Conservation (phyloP, 305 asterid genomes). For the Solanum chacoense region DNA sequence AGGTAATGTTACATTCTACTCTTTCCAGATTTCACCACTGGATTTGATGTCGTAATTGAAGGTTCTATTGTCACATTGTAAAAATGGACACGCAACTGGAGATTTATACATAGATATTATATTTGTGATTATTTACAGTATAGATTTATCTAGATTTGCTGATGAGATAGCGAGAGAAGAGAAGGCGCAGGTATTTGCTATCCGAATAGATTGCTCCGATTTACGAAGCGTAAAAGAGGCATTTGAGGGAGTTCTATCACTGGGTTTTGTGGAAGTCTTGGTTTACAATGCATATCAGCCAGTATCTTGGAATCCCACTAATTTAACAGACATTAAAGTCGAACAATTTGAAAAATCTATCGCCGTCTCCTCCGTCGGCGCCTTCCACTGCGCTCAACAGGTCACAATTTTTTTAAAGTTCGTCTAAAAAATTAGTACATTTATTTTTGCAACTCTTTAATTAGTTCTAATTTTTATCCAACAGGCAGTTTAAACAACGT, state of each 20-base stretch:
- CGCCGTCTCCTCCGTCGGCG: slow-evolving; percentile 69
- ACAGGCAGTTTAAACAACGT: no score
- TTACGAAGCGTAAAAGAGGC: slow-evolving; percentile 69
- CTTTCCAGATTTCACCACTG: neutral
- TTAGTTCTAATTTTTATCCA: neutral
- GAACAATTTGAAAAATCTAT: slow-evolving; percentile 57
- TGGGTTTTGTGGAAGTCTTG: slow-evolving; percentile 70
- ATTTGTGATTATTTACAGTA: slow-evolving; percentile 20
- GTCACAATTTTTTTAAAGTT: slow-evolving; percentile 5
- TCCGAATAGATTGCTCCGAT: slow-evolving; percentile 76
- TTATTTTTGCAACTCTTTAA: no score
- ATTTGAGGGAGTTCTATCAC: slow-evolving; percentile 66
- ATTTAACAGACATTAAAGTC: slow-evolving; percentile 37
- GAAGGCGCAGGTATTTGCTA: slow-evolving; percentile 72
- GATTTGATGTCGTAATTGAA: neutral
- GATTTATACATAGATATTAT: neutral
- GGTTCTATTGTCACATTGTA: neutral
- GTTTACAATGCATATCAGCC: slow-evolving; percentile 76
- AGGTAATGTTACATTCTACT: neutral
- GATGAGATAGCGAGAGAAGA: slow-evolving; percentile 85
- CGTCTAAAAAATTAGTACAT: no score
- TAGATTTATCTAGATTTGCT: slow-evolving; percentile 51
- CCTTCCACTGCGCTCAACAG: slow-evolving; percentile 88
- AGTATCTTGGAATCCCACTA: slow-evolving; percentile 31
- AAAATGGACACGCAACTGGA: neutral